Evolutionary conservation across 2,329 filamentous ascomycete genomes (phyloP), one percentile per base, ranked within the genome.

Genomic region (Claviceps cyperi): DNA sequence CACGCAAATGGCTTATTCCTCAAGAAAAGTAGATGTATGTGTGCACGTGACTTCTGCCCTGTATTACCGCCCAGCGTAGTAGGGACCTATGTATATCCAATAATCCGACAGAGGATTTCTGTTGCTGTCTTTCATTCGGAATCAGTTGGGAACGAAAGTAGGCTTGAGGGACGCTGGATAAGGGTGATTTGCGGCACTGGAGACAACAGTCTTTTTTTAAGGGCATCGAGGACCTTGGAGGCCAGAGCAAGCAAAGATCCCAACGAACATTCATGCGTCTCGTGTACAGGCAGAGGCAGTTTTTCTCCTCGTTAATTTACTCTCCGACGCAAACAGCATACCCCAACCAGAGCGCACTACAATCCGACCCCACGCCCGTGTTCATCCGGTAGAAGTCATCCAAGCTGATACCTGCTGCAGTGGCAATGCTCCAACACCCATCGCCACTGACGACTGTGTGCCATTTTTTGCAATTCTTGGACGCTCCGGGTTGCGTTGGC

Each of bases 361-460:
- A 49, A 13, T 44, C 28, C 4, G 28, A 37, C 8, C 36, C 28
- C 17, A 48, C 46, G 11, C 21, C 35, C 6, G 46, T 38, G 36
- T 48, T 48, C 46, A 38, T 22, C 9, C 21, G 17, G 37, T 48
- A 40, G n/a, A 48, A 48, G 17, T 48, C 46, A 40, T 48, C 46
- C 14, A 48, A 28, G 19, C 19, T 38, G 14, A 48, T 48, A 11
- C 21, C 36, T 22, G 39, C 39, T n/a, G 45, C 35, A 8, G 37
- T 35, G 24, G 45, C 35, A 19, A 47, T 47, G 35, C 17, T 22
- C 24, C 35, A 47, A 15, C 45, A 47, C 13, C 45, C 45, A 11
- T 47, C 32, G 8, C 45, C 45, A 8, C 35, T 47, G 14, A 21
- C 28, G 7, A 47, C 45, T 13, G 35, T 37, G 24, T 47, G 45